Evolutionary conservation across 179 eudicot species (phyloP).

Genomic region (Sideroxylon spinosum): DNA sequence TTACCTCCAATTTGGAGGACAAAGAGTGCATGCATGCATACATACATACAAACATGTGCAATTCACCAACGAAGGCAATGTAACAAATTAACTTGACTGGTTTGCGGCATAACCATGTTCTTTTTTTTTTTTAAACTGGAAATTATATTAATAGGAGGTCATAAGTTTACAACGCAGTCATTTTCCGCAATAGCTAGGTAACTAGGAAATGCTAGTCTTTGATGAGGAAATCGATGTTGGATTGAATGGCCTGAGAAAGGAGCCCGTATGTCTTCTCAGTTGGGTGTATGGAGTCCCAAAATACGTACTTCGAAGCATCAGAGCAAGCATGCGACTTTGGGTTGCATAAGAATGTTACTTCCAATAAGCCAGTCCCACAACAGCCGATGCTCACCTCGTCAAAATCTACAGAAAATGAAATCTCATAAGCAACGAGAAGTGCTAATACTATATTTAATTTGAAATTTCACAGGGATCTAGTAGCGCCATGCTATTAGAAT

Average conservation of each 20-base stretch:
- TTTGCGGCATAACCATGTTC: no score
- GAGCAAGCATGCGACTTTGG: slow-evolving; percentile 37
- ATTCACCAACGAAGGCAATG: no score
- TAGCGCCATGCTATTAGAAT: neutral
- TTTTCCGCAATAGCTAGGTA: no score
- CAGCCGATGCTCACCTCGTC: slow-evolving; percentile 37
- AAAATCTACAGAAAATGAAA: slow-evolving; percentile 18
- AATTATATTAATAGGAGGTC: no score
- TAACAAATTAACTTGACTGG: no score
- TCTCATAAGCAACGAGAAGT: no score
- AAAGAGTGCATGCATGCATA: no score
- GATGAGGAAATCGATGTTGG: slow-evolving; percentile 17
- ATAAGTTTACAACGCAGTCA: no score
- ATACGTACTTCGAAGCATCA: slow-evolving; percentile 36
- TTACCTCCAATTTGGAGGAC: no score
- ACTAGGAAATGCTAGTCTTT: slow-evolving; percentile 1
- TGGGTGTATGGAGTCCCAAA: slow-evolving; percentile 61
- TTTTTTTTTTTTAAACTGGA: no score
- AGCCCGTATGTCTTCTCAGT: slow-evolving; percentile 35
- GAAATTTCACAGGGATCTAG: neutral
- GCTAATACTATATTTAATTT: no score
- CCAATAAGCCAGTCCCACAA: slow-evolving; percentile 55
- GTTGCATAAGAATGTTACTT: slow-evolving; percentile 44
- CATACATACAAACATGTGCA: no score
- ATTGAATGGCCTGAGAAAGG: slow-evolving; percentile 15